These are phyloP conservation scores for Acephala macrosclerotiorum DNA, from an alignment of 2,329 filamentous ascomycete genomes.

Conservation along the genomic window DNA sequence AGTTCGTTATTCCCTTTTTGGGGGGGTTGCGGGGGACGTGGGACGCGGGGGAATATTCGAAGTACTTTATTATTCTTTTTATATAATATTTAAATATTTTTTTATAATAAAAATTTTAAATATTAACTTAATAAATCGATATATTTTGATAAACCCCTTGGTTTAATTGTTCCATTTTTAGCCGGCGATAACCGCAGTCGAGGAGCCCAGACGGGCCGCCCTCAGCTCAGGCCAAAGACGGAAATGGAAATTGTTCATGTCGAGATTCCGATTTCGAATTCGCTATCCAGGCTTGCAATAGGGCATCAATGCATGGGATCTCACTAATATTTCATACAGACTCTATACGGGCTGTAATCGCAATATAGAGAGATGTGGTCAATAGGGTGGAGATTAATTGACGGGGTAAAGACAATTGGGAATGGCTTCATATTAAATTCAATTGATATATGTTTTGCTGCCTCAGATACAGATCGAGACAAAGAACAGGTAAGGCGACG, in stretches of 20 bases:
- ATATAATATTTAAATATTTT: too few relatives aligned
- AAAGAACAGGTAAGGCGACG: too few relatives aligned
- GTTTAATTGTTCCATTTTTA: too few relatives aligned
- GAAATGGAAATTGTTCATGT: background rate
- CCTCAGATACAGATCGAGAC: conserved; percentile 12
- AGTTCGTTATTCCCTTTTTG: too few relatives aligned
- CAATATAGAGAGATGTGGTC: conserved; percentile 16
- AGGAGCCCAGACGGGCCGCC: too few relatives aligned
- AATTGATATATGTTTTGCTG: conserved; percentile 13
- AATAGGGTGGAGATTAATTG: conserved; percentile 17
- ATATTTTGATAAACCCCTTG: too few relatives aligned
- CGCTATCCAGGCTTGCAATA: conserved; percentile 5
- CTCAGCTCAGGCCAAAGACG: conserved; percentile 1
- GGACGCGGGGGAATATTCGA: too few relatives aligned
- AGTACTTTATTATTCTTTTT: too few relatives aligned
- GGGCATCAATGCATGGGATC: conserved; percentile 11
- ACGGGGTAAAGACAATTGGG: conserved; percentile 14
- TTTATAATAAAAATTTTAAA: too few relatives aligned
- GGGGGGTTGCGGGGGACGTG: too few relatives aligned
- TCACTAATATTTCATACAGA: conserved; percentile 1
- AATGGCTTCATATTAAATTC: conserved; percentile 22
- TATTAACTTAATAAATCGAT: too few relatives aligned
- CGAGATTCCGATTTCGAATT: background rate
- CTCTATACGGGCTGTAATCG: conserved; percentile 15
- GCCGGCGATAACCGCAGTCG: too few relatives aligned